Conservation (phyloP, 83 land plant genomes). For the Larix sibirica region DNA sequence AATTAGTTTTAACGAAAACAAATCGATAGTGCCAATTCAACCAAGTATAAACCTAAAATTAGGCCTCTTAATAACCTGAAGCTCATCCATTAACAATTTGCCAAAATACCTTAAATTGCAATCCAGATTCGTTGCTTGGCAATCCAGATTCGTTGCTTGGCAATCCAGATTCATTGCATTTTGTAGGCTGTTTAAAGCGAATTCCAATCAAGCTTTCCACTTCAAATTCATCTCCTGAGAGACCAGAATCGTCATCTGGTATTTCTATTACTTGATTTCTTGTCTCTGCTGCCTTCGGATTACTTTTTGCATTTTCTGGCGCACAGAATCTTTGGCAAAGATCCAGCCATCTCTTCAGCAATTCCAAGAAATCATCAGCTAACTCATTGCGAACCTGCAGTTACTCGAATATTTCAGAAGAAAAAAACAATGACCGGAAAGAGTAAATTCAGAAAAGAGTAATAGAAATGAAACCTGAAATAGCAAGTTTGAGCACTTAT, state of each 20-base stretch:
- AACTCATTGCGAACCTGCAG: slow-evolving; percentile 88
- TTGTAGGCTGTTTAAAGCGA: slow-evolving; percentile 58
- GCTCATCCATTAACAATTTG: not conserved
- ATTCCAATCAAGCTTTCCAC: slow-evolving; percentile 72
- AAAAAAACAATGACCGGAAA: not conserved
- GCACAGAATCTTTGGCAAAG: slow-evolving; percentile 46
- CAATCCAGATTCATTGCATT: slow-evolving; percentile 42
- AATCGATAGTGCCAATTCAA: too few relatives aligned
- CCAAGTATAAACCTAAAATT: too few relatives aligned
- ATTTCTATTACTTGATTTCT: slow-evolving; percentile 12
- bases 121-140: slow-evolving; percentile 37
- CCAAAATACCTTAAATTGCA: slow-evolving; percentile 59
- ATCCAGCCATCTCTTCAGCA: slow-evolving; percentile 85
- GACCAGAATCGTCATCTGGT: slow-evolving; percentile 17
- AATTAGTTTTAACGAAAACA: too few relatives aligned
- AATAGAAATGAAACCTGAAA: not conserved
- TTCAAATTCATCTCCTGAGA: slow-evolving; percentile 70
- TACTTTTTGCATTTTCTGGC: slow-evolving; percentile 1
- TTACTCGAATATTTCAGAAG: not conserved
- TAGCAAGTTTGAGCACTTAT: too few relatives aligned
- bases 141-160: slow-evolving; percentile 43
- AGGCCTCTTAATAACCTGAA: too few relatives aligned
- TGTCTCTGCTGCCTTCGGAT: not conserved
- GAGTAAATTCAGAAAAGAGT: not conserved
- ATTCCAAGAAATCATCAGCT: slow-evolving; percentile 80